Evolutionary conservation across 208 protist species (phyloP), one percentile per base, ranked within the genome.

Genomic region (Pavlovales sp.): DNA sequence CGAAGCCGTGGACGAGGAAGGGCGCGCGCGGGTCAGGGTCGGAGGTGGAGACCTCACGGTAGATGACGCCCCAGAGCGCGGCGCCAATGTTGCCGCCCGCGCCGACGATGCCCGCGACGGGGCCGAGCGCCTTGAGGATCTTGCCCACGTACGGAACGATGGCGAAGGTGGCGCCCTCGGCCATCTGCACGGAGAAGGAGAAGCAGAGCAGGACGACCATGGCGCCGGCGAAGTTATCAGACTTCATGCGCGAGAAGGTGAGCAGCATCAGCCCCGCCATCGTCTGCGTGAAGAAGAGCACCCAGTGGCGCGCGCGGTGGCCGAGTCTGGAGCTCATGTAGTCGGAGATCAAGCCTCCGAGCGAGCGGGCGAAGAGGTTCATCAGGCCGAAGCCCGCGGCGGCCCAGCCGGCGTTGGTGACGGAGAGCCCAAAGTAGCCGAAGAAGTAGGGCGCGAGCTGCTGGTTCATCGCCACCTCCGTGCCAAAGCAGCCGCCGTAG

Each of bases 331-430:
- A 11, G 57, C 28, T 47, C 18, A 28, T 5, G 34, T 28, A 10
- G 84, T 88, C 84, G 4, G 84, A 88, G 39, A 80, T 4, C n/a
- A 88, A 47, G 84, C 84, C 84, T 39, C 84, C 84, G 34, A 47
- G 57, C 71, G 84, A 80, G 71, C 84, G 84, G 26, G 84, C 66
- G 40, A 88, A 80, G 38, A 88, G 14, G 75, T 88, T 88, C 84
- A 88, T 88, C n/a, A 78, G 42, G 0, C 71, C 39, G n/a, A 88
- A 88, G 71, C 1, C 11, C 26, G 84, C 28, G 71, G 34, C 84
- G 41, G 57, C 26, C 32, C 26, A 30, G 41, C 40, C 36, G 20
- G 84, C 84, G 32, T 1, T 32, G 14, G 37, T 4, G 18, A 34
- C 37, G 2, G 67, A 32, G 20, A 80, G 39, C 28, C 40, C 71